Percentiles rank a stretch among this genome's conserved stretches.
phyloP scores from a whole-genome alignment of 257 asterid genomes.

The Asclepias syriaca region DNA sequence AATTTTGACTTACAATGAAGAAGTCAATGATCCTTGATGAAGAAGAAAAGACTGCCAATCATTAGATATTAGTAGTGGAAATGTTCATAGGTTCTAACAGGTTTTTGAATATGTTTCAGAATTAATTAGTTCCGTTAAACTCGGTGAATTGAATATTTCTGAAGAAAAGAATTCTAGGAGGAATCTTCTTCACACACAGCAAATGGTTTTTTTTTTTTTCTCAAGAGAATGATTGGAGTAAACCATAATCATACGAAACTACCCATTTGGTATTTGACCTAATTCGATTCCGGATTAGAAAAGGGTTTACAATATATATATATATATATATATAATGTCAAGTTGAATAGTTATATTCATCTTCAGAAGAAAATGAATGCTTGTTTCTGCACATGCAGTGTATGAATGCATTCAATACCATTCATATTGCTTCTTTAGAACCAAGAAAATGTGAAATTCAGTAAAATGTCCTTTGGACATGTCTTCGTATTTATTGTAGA shows the following conservation, averaged over 20 bases:
- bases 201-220: not conserved
- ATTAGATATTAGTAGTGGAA: not conserved
- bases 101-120: not conserved
- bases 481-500: not conserved
- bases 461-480: not conserved
- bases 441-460: not conserved
- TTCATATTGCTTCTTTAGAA: not conserved
- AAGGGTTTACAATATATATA: too few species aligned
- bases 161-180: not conserved
- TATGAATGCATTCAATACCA: too few species aligned
- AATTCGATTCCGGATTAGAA: too few species aligned
- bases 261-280: too few species aligned
- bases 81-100: not conserved
- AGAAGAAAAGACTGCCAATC: not conserved
- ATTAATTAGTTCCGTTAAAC: not conserved
- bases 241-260: not conserved
- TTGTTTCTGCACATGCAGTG: not conserved
- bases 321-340: too few species aligned
- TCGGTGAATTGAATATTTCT: not conserved
- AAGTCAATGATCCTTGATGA: not conserved
- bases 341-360: too few species aligned
- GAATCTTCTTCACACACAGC: constrained; percentile 12
- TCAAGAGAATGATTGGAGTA: not conserved
- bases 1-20: not conserved
- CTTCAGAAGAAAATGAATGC: not conserved